Percentiles rank a stretch among this genome's conserved stretches.
phyloP scores from a whole-genome alignment of 352 stramenopile species.

The Globisporangium paroecandrum region DNA sequence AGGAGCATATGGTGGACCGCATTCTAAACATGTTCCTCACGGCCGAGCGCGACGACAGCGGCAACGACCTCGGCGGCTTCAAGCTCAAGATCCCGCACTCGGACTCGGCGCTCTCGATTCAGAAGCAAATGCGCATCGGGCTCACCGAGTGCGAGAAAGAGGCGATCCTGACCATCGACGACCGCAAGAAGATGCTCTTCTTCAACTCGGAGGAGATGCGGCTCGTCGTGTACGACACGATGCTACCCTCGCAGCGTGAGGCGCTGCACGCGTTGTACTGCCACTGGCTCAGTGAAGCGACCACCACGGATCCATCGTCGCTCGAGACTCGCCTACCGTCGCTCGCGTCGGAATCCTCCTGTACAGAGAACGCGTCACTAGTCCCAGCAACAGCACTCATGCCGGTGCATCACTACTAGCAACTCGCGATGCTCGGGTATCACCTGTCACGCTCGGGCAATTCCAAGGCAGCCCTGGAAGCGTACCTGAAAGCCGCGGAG shows the following conservation, averaged over 20 bases:
- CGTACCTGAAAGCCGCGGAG: constrained; percentile 59
- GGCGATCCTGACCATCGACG: constrained; percentile 44
- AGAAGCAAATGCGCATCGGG: constrained; percentile 49
- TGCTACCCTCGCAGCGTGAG: constrained; percentile 63
- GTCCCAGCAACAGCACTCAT: background rate
- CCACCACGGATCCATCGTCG: background rate
- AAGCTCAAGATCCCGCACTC: constrained; percentile 38
- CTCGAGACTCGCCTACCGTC: background rate
- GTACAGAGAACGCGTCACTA: constrained; percentile 3
- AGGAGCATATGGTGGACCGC: constrained; percentile 54
- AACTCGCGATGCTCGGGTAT: constrained; percentile 61
- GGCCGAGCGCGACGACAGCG: constrained; percentile 35
- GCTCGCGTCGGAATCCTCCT: background rate
- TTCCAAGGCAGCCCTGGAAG: constrained; percentile 47
- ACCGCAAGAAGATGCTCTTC: constrained; percentile 53
- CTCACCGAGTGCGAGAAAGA: constrained; percentile 26
- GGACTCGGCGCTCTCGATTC: constrained; percentile 34
- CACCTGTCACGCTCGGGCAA: constrained; percentile 60
- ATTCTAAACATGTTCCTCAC: constrained; percentile 46
- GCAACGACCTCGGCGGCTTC: constrained; percentile 25
- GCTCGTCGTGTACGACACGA: constrained; percentile 60
- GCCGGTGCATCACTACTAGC: constrained; percentile 32
- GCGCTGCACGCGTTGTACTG: constrained; percentile 59
- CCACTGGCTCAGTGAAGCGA: constrained; percentile 46
- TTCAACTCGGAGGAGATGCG: constrained; percentile 70